phyloP scores from a whole-genome alignment of 495 filamentous ascomycete genomes.

The Filosporella fistucella region DNA sequence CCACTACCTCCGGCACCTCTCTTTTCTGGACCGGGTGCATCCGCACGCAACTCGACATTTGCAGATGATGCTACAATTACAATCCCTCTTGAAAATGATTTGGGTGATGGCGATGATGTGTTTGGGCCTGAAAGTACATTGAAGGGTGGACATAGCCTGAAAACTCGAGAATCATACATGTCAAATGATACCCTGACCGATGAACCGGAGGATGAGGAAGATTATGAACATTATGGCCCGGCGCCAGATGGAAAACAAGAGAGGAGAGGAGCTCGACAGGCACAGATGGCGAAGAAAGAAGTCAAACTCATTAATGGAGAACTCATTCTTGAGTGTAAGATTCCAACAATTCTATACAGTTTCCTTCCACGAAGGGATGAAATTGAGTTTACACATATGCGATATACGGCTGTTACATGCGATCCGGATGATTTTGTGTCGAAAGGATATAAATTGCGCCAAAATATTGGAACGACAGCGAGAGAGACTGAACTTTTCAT shows the following conservation, averaged over 20 bases:
- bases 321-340: constrained; percentile 97
- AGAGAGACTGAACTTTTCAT: constrained; percentile 98
- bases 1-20: constrained; percentile 90
- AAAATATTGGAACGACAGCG: constrained; percentile 79
- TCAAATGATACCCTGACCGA: constrained; percentile 44
- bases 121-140: constrained; percentile 62
- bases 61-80: constrained; percentile 49
- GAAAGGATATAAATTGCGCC: constrained; percentile 89
- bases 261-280: constrained; percentile 75
- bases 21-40: constrained; percentile 53
- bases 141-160: constrained; percentile 36
- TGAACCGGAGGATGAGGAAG: constrained; percentile 30
- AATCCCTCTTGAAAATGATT: constrained; percentile 52
- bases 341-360: constrained; percentile 93
- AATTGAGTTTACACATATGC: constrained; percentile 98
- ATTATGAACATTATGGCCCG: constrained; percentile 74
- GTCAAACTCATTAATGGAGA: constrained; percentile 96
- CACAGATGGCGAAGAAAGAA: constrained; percentile 89
- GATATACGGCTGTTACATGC: constrained; percentile 99
- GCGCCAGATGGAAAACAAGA: constrained; percentile 82
- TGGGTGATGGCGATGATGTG: constrained; percentile 62
- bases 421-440: constrained; percentile 93
- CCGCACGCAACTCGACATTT: constrained; percentile 28
- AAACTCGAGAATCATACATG: constrained; percentile 57
- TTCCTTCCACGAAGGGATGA: constrained; percentile 90